phyloP scores from a whole-genome alignment of 257 asterid genomes.

The Lithospermum erythrorhizon region DNA sequence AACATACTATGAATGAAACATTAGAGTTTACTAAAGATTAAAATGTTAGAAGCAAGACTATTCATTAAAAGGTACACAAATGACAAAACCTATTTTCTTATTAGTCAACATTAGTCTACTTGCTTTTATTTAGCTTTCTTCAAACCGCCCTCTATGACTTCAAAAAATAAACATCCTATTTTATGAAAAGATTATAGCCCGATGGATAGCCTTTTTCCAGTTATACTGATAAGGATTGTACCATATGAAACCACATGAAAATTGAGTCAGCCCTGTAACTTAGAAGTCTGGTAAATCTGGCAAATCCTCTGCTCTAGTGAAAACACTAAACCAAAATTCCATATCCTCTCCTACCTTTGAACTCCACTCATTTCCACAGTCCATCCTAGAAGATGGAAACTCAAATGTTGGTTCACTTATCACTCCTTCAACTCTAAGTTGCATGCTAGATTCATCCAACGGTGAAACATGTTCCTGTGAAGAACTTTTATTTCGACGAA shows the following conservation, averaged over 20 bases:
- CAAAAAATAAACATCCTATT: too few relatives aligned
- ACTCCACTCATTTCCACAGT: not conserved
- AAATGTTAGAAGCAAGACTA: not conserved
- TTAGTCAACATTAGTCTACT: not conserved
- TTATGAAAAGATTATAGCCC: too few relatives aligned
- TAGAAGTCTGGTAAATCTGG: not conserved
- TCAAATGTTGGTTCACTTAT: not conserved
- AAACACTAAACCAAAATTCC: not conserved
- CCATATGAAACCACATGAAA: not conserved
- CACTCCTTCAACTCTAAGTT: not conserved
- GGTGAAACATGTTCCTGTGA: not conserved
- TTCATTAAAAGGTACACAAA: not conserved
- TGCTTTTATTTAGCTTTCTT: not conserved
- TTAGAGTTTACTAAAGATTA: not conserved
- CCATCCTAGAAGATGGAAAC: not conserved
- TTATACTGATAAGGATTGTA: not conserved
- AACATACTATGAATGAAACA: not conserved
- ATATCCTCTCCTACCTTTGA: not conserved
- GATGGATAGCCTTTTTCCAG: not conserved
- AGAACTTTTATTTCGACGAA: not conserved
- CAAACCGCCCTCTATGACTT: not conserved
- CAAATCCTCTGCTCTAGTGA: not conserved
- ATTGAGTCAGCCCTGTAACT: not conserved
- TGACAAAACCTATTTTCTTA: not conserved
- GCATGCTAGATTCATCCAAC: not conserved